Evolutionary conservation across 306 rosid genomes (phyloP), one percentile per base, ranked within the genome.

Genomic region (Cucumis cinereus): DNA sequence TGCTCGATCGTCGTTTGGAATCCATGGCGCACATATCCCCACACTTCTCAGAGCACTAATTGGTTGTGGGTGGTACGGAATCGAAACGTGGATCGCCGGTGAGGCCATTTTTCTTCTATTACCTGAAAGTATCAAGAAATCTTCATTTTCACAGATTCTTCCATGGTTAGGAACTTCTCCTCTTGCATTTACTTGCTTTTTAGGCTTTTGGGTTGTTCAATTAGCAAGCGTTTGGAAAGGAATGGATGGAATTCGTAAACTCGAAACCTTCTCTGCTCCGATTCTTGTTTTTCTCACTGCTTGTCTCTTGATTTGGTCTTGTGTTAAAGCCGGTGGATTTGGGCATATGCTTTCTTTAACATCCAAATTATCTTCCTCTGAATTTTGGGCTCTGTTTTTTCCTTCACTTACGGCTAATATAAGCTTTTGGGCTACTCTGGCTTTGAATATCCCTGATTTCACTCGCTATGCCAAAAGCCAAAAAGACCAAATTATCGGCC

Each of bases 21-120:
- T 93, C 33, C 86, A 79, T 5, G 98, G 98, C 60, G 90, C 98
- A 62, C 98, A 93, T 33, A 53, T 93, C 22, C 97, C 97, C 6
- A 90, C 96, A 3, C 91, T 93, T 3, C 79, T 93, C 1, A 81
- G 98, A 33, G 97, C 97, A 15, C 49, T 91, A 0, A 84, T 93
- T 49, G 98, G 97, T n/a, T 91, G 98, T 79, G 98, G 98, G 66
- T 93, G 98, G 97, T 93, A 91, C 61, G 98, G 98, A 2, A 93
- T 93, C 74, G 98, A 93, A 76, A 87, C 97, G 1, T 91, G 98
- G 98, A 93, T 93, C 8, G 94, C 97, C 17, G 97, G 98, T 0
- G 94, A 91, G n/a, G 96, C 97, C 0, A 91, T 93, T 28, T 93
- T 84, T 74, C 84, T 93, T 57, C 91, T 93, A 14, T 41, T 93